Evolutionary conservation across 2,329 filamentous ascomycete genomes (phyloP).

Genomic region (Rutstroemia sp.): DNA sequence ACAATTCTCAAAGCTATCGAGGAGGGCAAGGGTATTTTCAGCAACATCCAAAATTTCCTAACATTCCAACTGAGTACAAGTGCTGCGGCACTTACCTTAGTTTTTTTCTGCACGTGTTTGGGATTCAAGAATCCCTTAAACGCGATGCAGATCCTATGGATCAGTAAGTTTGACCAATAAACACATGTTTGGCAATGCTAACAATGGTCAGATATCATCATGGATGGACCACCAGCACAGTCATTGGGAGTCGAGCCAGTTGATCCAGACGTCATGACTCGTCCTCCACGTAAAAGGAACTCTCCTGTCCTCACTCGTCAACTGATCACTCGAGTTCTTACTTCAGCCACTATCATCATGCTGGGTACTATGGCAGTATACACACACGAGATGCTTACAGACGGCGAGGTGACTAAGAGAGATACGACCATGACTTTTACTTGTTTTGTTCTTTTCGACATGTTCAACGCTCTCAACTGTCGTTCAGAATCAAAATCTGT

Average conservation of each 20-base stretch:
- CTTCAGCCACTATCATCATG: constrained; percentile 85
- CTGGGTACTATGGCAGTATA: constrained; percentile 87
- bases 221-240: constrained; percentile 97
- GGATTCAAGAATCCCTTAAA: constrained; percentile 95
- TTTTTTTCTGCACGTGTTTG: constrained; percentile 84
- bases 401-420: constrained; percentile 77
- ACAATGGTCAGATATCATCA: constrained; percentile 73
- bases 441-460: constrained; percentile 97
- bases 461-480: constrained; percentile 96
- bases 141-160: constrained; percentile 99
- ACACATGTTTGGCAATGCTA: constrained; percentile 4
- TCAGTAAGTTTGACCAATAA: constrained; percentile 59
- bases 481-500: constrained; percentile 87
- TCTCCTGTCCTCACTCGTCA: constrained; percentile 85
- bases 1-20: constrained; percentile 94
- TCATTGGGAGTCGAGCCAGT: constrained; percentile 94
- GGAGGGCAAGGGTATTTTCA: constrained; percentile 98
- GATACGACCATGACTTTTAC: constrained; percentile 99
- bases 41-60: constrained; percentile 98
- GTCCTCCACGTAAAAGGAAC: constrained; percentile 77
- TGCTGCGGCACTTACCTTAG: constrained; percentile 83
- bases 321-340: constrained; percentile 77
- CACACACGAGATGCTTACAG: constrained; percentile 79
- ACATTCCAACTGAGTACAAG: constrained; percentile 98
- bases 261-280: constrained; percentile 87